Base-by-base conservation (phyloP, 371 early-diverging fungal species). In the Mucor sp. region DNA sequence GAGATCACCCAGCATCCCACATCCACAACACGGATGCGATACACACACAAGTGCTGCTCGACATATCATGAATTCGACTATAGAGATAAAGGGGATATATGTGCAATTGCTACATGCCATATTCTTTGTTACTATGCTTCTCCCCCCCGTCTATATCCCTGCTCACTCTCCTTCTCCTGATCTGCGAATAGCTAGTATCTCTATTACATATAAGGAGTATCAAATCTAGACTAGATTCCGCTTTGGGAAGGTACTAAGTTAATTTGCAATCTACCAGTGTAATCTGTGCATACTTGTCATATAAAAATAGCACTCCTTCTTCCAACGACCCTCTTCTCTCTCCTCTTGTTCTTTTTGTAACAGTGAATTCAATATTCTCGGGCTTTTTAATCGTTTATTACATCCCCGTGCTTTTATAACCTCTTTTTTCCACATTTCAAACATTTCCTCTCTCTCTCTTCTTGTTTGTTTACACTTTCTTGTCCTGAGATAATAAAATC, bases 361-460 rank as follows among this genome's bases (percentile, higher is more conserved):
- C 14, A 53, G 47, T 47, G 23, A 27, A 53, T 53, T 53, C 53
- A 53, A 53, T 53, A 23, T 53, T 53, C 53, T 53, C 53, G 53
- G 39, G 55, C 35, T 63, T 48, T 55, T 63, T 65, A 47, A 17
- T 41, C 44, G 19, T 41, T 32, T 32, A 25, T 39, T 19, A 7
- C 35, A 15, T 57, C 30, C 64, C 58, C 65, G 17, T 57, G 28
- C 35, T 63, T 37, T 37, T 65, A 58, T 25, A 41, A 17, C 8
- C 23, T 63, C 25, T 41, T n/a, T 57, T 67, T 48, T 53, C 23
- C 44, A 62, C 44, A 3, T 58, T 30, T 44, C 15, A 33, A 8
- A 33, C 33, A 33, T 62, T 61, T 35, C 28, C 35, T 59, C 35
- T 41, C 55, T 56, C 58, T 44, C 48, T 68, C 35, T 72, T 48